These are phyloP conservation scores for Epichloe glyceriae DNA, from an alignment of 2,329 filamentous ascomycete species.

Conservation along the genomic window DNA sequence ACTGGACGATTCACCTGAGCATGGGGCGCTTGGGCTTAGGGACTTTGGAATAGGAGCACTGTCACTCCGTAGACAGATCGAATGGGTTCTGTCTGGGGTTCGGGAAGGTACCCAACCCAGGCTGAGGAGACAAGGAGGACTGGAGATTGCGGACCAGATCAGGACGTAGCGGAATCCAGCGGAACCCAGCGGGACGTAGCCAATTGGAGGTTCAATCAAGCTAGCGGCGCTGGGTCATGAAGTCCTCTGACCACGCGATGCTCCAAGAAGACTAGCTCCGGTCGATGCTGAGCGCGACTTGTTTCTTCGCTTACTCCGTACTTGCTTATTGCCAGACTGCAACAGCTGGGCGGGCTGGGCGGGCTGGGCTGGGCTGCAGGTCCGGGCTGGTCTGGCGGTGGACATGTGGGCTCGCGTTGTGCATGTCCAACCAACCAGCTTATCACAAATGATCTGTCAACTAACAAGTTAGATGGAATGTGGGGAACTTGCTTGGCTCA, in stretches of 20 bases:
- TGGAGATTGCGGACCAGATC: not conserved
- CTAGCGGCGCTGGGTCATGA: not conserved
- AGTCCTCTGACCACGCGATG: not conserved
- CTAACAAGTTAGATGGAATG: not conserved
- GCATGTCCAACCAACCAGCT: not conserved
- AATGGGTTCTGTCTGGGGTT: not conserved
- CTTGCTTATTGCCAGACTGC: not conserved
- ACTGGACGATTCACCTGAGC: slow-evolving; percentile 1
- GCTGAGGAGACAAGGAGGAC: not conserved
- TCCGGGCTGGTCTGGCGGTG: not conserved
- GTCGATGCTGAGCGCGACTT: too few species aligned
- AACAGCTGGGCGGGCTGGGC: not conserved
- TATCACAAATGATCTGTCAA: too few species aligned
- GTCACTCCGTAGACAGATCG: not conserved
- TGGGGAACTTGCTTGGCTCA: not conserved
- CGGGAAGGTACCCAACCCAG: not conserved
- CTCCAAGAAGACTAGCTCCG: not conserved
- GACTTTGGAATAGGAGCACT: not conserved
- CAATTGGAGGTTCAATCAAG: not conserved
- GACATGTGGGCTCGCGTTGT: not conserved
- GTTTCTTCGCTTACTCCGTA: too few species aligned
- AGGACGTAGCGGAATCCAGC: not conserved
- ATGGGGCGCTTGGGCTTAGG: not conserved
- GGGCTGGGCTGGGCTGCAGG: not conserved
- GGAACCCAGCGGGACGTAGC: not conserved